Conservation (phyloP, 345 rosid genomes). For the Raphanus sativus region DNA sequence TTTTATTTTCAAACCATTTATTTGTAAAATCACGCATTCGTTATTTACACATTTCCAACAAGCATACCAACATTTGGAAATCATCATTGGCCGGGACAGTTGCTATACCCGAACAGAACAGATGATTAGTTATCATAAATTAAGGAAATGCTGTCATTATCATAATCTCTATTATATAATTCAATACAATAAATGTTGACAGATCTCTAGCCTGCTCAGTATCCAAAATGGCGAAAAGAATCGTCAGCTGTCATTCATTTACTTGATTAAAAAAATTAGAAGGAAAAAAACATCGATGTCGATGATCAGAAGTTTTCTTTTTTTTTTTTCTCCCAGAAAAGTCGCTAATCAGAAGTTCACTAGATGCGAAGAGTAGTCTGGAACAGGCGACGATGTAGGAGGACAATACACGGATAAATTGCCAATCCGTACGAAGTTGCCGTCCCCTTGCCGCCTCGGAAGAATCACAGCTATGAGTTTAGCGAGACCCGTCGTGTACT, state of each 20-base stretch:
- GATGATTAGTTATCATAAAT: neutral
- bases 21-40: neutral
- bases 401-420: constrained; percentile 19
- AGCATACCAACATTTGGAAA: neutral
- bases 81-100: neutral
- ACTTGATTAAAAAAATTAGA: neutral
- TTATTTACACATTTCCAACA: neutral
- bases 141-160: neutral
- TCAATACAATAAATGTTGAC: neutral
- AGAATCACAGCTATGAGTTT: constrained; percentile 41
- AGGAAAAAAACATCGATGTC: neutral
- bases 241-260: neutral
- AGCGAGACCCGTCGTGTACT: constrained; percentile 50
- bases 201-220: neutral
- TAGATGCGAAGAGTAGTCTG: constrained; percentile 29
- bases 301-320: neutral
- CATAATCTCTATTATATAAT: neutral
- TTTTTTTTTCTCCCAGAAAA: too few species aligned
- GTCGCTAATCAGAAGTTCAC: constrained; percentile 17
- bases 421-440: constrained; percentile 13
- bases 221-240: neutral
- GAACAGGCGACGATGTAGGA: constrained; percentile 19
- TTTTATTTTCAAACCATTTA: neutral
- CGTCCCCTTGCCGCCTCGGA: constrained; percentile 24
- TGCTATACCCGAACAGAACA: neutral